Percentiles rank a stretch among this genome's conserved stretches.
Evolutionary conservation across 148 eudicot species (phyloP).

Genomic region (Vaccinium myrtillus): DNA sequence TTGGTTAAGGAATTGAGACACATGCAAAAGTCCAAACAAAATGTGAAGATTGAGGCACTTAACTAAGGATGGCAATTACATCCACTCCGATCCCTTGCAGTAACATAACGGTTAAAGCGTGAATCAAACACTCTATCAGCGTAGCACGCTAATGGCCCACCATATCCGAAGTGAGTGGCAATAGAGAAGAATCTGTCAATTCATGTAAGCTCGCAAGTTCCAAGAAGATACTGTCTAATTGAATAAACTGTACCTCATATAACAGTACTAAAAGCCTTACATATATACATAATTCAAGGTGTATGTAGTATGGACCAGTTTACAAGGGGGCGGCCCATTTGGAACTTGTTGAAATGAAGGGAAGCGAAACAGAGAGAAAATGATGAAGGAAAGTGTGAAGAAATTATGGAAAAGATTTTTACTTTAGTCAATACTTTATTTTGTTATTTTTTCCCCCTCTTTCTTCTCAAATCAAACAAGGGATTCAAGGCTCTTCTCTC

Average conservation of each 20-base stretch:
- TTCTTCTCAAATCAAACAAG: neutral
- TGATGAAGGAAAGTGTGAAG: neutral
- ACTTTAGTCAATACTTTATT: neutral
- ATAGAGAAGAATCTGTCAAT: slow-evolving; percentile 46
- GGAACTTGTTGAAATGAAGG: too few species aligned
- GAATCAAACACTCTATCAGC: slow-evolving; percentile 77
- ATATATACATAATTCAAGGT: neutral
- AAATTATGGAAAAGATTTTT: neutral
- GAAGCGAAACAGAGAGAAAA: too few species aligned
- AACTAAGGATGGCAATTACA: too few species aligned
- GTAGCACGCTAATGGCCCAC: slow-evolving; percentile 55
- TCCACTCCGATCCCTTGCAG: slow-evolving; percentile 43
- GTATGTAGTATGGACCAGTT: neutral
- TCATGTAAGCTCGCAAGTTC: neutral
- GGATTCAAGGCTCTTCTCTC: neutral
- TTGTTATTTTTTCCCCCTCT: neutral
- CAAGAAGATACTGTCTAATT: neutral
- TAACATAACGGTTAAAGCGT: slow-evolving; percentile 50
- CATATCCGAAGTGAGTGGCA: slow-evolving; percentile 74
- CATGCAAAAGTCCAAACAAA: too few species aligned
- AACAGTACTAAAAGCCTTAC: neutral
- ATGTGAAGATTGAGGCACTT: too few species aligned
- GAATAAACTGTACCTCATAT: neutral
- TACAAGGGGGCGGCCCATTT: neutral
- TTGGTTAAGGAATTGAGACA: too few species aligned